Base-by-base conservation (phyloP, 345 rosid genomes). In the Salix purpurea region DNA sequence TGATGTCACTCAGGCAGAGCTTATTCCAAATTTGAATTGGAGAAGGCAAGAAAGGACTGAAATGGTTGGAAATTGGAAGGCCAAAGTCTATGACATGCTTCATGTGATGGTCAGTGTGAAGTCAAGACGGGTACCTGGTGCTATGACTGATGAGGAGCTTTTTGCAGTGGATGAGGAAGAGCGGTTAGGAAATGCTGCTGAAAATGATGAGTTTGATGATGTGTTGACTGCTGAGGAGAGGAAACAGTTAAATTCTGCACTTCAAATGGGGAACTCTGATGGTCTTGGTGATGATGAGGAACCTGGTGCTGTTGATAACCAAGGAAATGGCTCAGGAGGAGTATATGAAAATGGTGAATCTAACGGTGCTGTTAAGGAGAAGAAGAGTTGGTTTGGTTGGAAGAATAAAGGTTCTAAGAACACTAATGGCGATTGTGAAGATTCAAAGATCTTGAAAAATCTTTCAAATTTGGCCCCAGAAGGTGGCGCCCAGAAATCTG, bases 301-400 rank as follows among this genome's bases (percentile, higher is more conserved):
- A 78, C 88, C 81, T 80, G 91, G 86, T 14, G 85, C 79, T 24
- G 65, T 71, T 67, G 88, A 84, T 46, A 80, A 85, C 74, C 91
- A 85, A 54, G 95, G 89, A 81, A 89, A 91, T 89, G 91, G 90
- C 78, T 77, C 84, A 34, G 90, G 78, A n/a, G 92, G 78, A 73
- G 50, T 86, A 60, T 85, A 67, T 78, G 92, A 88, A 77, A 92
- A 87, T 73, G 86, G 89, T 71, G 91, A 89, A 72, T 74, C 89
- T 37, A 87, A 86, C 80, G 87, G 87, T 77, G 70, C 85, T 81
- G 70, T 75, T 70, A 93, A 93, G 85, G 98, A 93, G 76, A 96
- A 89, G 93, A 96, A 93, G 82, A 81, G 96, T 62, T 96, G 99
- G 99, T 90, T 96, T 86, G 91, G 96, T 70, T 91, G 98, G 98